These are phyloP conservation scores for Hypoxylon cercidicola DNA, from an alignment of 495 filamentous ascomycete species.

Conservation along the genomic window DNA sequence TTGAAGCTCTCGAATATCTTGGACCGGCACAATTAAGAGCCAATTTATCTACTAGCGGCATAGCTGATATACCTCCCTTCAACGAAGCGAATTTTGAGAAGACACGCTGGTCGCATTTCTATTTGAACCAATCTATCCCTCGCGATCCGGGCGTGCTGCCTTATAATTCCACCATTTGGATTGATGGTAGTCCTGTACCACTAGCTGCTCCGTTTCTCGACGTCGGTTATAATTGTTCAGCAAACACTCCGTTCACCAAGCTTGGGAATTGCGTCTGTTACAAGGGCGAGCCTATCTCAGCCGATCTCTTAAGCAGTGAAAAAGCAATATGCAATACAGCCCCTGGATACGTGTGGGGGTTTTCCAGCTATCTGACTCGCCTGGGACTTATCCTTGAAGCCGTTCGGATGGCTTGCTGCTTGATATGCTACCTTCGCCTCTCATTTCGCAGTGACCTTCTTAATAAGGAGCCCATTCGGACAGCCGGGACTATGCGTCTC, in stretches of 20 bases:
- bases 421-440: conserved; percentile 10
- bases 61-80: background rate
- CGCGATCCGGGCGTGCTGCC: background rate
- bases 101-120: background rate
- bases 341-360: conserved; percentile 18
- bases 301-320: background rate
- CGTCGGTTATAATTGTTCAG: background rate
- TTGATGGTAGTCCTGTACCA: background rate
- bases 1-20: background rate
- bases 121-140: background rate
- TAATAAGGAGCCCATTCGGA: conserved; percentile 5
- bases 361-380: conserved; percentile 16
- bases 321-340: conserved; percentile 12
- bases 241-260: background rate
- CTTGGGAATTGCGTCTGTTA: background rate
- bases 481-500: conserved; percentile 10
- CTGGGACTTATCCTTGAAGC: conserved; percentile 17
- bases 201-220: background rate
- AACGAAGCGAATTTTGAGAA: background rate
- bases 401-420: conserved; percentile 19
- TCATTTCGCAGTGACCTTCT: conserved; percentile 4
- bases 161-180: background rate
- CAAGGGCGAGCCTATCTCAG: background rate
- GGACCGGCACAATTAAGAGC: background rate
- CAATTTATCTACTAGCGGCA: background rate